Percentiles rank a stretch among this genome's conserved stretches.
Conservation (phyloP, 2,329 filamentous ascomycete genomes). For the Tolypocladium paradoxum region DNA sequence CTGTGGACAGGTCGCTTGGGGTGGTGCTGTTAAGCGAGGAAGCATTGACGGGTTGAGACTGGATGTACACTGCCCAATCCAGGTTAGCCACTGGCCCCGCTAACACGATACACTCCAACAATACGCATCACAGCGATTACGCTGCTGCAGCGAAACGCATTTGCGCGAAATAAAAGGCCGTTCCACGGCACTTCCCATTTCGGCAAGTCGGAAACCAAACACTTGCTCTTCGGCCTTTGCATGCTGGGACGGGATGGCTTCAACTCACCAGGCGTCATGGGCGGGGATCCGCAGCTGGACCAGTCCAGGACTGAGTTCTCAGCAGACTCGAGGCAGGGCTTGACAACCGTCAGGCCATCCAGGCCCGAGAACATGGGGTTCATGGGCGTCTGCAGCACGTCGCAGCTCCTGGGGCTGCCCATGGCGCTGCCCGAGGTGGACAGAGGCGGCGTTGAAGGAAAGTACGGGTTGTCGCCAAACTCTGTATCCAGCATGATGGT, state of each 20-base stretch:
- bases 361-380: slow-evolving; percentile 68
- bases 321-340: slow-evolving; percentile 60
- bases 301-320: slow-evolving; percentile 72
- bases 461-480: slow-evolving; percentile 57
- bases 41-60: slow-evolving; percentile 34
- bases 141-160: background rate
- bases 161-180: background rate
- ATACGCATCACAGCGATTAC: background rate
- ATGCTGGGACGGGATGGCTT: background rate
- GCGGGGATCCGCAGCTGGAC: slow-evolving; percentile 67
- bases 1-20: slow-evolving; percentile 61
- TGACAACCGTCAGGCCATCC: slow-evolving; percentile 52
- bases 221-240: background rate
- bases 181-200: background rate
- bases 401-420: slow-evolving; percentile 73
- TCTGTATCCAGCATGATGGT: slow-evolving; percentile 72
- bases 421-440: slow-evolving; percentile 76
- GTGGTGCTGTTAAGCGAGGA: slow-evolving; percentile 53
- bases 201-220: background rate
- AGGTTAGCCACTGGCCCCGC: slow-evolving; percentile 25
- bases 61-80: slow-evolving; percentile 34
- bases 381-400: slow-evolving; percentile 71
- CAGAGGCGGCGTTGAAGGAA: slow-evolving; percentile 77
- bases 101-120: slow-evolving; percentile 2
- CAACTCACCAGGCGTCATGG: slow-evolving; percentile 79